Percentiles rank a stretch among this genome's conserved stretches.
These are phyloP conservation scores for Candida multigemmis DNA, from an alignment of 805 yeast species.

Conservation along the genomic window DNA sequence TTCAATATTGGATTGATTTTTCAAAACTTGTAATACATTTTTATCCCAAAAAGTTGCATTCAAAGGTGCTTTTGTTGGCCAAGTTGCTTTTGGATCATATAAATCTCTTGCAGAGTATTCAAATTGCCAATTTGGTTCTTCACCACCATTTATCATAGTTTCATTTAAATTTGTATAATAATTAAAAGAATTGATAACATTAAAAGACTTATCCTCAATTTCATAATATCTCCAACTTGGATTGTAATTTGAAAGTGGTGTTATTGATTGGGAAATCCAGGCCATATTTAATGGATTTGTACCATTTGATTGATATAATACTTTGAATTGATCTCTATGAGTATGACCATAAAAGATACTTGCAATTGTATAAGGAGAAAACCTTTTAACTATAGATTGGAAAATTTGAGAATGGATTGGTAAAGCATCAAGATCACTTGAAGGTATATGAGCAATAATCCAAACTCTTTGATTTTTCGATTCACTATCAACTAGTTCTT, in stretches of 20 bases:
- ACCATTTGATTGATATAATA: conserved; percentile 44
- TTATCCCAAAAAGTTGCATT: conserved; percentile 57
- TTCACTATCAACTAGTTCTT: conserved; percentile 57
- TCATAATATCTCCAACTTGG: conserved; percentile 71
- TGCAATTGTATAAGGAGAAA: conserved; percentile 61
- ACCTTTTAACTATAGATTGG: conserved; percentile 51
- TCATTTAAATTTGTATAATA: conserved; percentile 53
- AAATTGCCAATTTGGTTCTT: conserved; percentile 53
- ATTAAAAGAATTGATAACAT: conserved; percentile 50
- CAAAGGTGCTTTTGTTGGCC: conserved; percentile 55
- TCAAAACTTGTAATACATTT: conserved; percentile 22
- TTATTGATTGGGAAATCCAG: conserved; percentile 59
- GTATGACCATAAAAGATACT: conserved; percentile 66
- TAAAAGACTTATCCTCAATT: conserved; percentile 52
- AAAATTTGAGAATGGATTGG: conserved; percentile 54
- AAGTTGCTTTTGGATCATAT: conserved; percentile 39
- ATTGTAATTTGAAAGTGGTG: conserved; percentile 51
- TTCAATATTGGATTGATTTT: conserved; percentile 28
- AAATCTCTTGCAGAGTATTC: conserved; percentile 59
- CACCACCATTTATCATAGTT: conserved; percentile 43
- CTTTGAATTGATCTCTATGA: conserved; percentile 58
- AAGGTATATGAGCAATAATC: conserved; percentile 64
- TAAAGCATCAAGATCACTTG: conserved; percentile 47
- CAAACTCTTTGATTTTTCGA: conserved; percentile 54
- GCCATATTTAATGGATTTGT: conserved; percentile 39